These are phyloP conservation scores for Ettlia oleoabundans DNA, from an alignment of 139 green algal genomes.

Conservation along the genomic window DNA sequence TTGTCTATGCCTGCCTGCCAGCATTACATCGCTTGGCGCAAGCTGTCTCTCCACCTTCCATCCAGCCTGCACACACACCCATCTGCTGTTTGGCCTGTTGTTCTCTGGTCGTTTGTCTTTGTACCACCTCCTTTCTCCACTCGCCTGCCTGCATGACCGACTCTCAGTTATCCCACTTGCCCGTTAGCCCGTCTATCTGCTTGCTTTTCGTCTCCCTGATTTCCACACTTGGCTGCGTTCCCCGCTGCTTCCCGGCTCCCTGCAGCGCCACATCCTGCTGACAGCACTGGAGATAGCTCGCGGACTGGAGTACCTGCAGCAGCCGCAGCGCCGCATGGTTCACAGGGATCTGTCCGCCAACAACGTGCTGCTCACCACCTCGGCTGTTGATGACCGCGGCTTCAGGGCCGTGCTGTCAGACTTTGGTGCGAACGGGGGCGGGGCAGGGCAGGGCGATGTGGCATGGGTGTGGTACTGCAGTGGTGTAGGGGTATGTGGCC, in stretches of 20 bases:
- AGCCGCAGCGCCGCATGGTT: slow-evolving; percentile 18
- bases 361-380: slow-evolving; percentile 37
- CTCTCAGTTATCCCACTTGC: too few species aligned
- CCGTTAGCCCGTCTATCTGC: too few species aligned
- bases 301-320: slow-evolving; percentile 34
- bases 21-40: background rate
- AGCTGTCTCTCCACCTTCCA: background rate
- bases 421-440: slow-evolving; percentile 18
- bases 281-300: slow-evolving; percentile 33
- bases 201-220: too few species aligned
- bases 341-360: slow-evolving; percentile 38
- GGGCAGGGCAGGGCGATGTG: background rate
- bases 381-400: slow-evolving; percentile 17
- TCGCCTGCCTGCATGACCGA: too few species aligned
- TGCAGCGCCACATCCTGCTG: slow-evolving; percentile 18
- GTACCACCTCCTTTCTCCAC: too few species aligned
- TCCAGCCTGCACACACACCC: background rate
- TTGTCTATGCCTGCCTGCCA: background rate
- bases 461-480: background rate
- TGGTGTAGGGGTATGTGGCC: background rate
- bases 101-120: too few species aligned
- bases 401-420: slow-evolving; percentile 39
- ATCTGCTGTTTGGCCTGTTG: too few species aligned
- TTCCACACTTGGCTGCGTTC: background rate
- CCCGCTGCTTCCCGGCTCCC: background rate